Evolutionary conservation across 2,329 filamentous ascomycete species (phyloP).

Genomic region (Sporothrix luriei): DNA sequence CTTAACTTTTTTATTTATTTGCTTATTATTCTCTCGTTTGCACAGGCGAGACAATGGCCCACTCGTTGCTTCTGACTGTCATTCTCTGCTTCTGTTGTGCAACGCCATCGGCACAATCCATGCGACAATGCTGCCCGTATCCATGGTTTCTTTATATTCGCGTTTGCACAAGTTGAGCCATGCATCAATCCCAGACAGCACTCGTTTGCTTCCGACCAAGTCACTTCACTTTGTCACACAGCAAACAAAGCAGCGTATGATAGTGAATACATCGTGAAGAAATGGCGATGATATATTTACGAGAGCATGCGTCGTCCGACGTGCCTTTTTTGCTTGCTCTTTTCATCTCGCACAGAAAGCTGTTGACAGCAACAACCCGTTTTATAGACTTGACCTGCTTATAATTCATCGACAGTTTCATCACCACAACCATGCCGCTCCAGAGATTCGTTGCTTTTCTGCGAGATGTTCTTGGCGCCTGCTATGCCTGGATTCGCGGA

Average conservation of each 20-base stretch:
- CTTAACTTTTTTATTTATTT: too few relatives aligned
- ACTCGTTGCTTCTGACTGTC: not conserved
- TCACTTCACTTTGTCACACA: too few relatives aligned
- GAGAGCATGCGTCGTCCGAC: too few relatives aligned
- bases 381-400: too few relatives aligned
- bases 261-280: not conserved
- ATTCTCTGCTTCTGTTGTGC: not conserved
- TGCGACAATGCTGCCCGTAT: not conserved
- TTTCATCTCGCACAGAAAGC: not conserved
- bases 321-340: not conserved
- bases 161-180: too few relatives aligned
- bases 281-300: not conserved
- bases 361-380: not conserved
- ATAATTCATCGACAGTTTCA: not conserved
- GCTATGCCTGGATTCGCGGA: not conserved
- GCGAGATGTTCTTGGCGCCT: not conserved
- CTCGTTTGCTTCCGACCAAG: too few relatives aligned
- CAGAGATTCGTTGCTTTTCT: not conserved
- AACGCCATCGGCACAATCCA: not conserved
- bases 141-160: too few relatives aligned
- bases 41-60: not conserved
- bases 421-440: not conserved
- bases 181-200: too few relatives aligned
- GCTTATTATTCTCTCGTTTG: too few relatives aligned
- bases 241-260: not conserved